Evolutionary conservation across 164 flowering plant species (phyloP).

Genomic region (Vitis riparia): DNA sequence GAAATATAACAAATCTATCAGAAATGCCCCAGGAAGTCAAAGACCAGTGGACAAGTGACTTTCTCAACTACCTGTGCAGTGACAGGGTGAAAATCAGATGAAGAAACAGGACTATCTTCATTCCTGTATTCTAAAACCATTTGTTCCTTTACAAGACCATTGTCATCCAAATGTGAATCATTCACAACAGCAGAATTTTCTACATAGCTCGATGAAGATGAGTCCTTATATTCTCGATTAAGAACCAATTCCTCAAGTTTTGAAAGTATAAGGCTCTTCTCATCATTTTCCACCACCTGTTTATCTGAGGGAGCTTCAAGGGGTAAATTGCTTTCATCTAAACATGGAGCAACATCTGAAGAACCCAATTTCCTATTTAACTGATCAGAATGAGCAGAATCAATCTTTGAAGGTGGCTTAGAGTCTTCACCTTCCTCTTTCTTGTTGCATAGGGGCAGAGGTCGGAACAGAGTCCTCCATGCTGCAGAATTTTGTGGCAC

Average conservation of each 20-base stretch:
- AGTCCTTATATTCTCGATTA: constrained; percentile 12
- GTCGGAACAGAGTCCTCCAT: constrained; percentile 18
- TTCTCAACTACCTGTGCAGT: constrained; percentile 43
- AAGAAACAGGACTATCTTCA: constrained; percentile 21
- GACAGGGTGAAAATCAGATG: constrained; percentile 29
- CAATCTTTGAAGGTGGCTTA: constrained; percentile 8
- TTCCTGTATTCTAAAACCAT: constrained; percentile 20
- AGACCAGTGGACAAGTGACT: neutral
- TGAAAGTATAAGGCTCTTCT: constrained; percentile 29
- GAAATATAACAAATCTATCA: constrained; percentile 2
- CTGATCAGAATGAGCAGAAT: constrained; percentile 1
- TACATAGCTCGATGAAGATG: constrained; percentile 4
- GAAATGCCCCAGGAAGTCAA: neutral
- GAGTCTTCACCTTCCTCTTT: constrained; percentile 15
- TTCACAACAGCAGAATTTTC: constrained; percentile 15
- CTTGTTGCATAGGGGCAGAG: constrained; percentile 16
- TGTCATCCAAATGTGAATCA: constrained; percentile 19
- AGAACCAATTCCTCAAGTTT: constrained; percentile 45
- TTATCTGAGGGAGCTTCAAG: constrained; percentile 15
- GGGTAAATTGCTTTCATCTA: constrained; percentile 21
- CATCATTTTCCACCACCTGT: constrained; percentile 21
- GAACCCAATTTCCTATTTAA: constrained; percentile 17
- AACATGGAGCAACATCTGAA: constrained; percentile 19
- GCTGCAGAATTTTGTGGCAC: constrained; percentile 15
- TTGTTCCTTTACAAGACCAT: constrained; percentile 5